Conservation (phyloP, 169 alveolate species). For the Amoebophrya sp. region DNA sequence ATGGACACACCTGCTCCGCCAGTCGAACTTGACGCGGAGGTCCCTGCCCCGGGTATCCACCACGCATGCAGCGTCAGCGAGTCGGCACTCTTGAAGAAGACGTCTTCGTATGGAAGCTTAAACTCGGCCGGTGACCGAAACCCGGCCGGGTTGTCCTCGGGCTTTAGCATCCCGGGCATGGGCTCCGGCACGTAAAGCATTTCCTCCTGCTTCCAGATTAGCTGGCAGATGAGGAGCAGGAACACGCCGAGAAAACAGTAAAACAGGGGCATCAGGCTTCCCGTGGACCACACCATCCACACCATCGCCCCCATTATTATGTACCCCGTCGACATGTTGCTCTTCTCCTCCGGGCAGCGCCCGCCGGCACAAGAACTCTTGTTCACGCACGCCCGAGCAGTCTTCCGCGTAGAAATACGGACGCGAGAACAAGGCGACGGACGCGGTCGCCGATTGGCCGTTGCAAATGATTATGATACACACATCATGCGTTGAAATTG, state of each 20-base stretch:
- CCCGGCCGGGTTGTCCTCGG: slow-evolving; percentile 1
- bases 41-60: background rate
- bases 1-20: background rate
- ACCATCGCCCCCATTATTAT: background rate
- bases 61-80: background rate
- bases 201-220: background rate
- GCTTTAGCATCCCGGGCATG: background rate
- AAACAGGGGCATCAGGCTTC: background rate
- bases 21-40: background rate
- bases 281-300: background rate
- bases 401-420: too few relatives aligned
- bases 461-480: too few relatives aligned
- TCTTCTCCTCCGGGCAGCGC: too few relatives aligned
- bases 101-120: background rate
- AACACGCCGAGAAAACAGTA: background rate
- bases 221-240: background rate
- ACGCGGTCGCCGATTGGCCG: too few relatives aligned
- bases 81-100: background rate
- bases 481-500: too few relatives aligned
- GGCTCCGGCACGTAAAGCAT: background rate
- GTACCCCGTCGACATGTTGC: background rate
- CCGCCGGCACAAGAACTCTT: too few relatives aligned
- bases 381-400: too few relatives aligned
- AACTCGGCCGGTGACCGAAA: background rate
- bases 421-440: too few relatives aligned